A percentile compares a stretch with the other conserved stretches of the same genome.
phyloP scores from a whole-genome alignment of 2,329 filamentous ascomycete species.

The Colletotrichum eremochloae region DNA sequence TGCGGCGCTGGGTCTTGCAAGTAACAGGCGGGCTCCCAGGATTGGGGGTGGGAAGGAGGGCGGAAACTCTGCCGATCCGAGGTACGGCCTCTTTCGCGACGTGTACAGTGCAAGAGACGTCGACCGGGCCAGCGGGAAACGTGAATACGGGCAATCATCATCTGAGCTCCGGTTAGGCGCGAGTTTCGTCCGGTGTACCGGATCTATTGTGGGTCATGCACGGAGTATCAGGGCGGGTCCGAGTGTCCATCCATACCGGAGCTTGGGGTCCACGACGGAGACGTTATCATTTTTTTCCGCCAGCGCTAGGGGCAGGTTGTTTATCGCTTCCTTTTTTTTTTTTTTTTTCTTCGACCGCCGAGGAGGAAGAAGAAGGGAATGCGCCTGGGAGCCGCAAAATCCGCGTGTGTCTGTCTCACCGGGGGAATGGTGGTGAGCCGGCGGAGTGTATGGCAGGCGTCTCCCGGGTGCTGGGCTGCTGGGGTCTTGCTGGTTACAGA shows the following conservation, averaged over 20 bases:
- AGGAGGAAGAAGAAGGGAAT: not conserved
- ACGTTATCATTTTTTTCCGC: not conserved
- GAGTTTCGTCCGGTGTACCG: not conserved
- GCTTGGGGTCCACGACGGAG: too few species aligned
- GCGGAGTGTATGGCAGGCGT: not conserved
- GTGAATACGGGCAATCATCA: not conserved
- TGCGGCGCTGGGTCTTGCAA: not conserved
- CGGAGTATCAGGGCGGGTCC: not conserved
- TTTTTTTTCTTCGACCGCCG: not conserved
- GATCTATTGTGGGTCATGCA: not conserved
- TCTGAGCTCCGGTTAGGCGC: not conserved
- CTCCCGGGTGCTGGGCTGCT: not conserved
- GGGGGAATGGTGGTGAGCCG: not conserved
- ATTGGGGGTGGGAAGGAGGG: too few species aligned
- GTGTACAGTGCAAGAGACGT: too few species aligned
- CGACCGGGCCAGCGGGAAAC: not conserved
- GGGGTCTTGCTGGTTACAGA: slow-evolving; percentile 8
- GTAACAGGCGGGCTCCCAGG: not conserved
- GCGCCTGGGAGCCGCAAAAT: not conserved
- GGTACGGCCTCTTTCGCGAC: too few species aligned
- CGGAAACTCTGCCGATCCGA: too few species aligned
- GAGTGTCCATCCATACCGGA: not conserved
- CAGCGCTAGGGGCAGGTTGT: not conserved
- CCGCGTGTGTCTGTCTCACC: too few species aligned
- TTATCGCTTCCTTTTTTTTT: not conserved